Conservation (phyloP, 2,329 filamentous ascomycete genomes). For the Tolypocladium tundrense region DNA sequence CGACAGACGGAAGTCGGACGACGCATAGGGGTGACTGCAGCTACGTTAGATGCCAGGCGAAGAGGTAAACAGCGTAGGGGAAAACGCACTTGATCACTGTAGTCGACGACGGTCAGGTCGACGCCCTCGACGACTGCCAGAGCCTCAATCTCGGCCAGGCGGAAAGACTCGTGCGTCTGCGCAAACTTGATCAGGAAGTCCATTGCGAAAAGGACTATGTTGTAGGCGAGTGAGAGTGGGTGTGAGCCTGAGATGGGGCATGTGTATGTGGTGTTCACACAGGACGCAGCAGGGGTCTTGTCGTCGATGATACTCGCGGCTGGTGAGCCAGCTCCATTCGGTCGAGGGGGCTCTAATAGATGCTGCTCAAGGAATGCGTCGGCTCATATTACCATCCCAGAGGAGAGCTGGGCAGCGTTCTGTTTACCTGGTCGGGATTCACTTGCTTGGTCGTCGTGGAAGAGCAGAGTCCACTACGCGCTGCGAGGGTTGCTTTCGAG, state of each 20-base stretch:
- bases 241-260: not conserved
- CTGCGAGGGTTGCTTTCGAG: not conserved
- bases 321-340: not conserved
- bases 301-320: not conserved
- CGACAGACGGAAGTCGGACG: conserved; percentile 54
- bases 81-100: conserved; percentile 58
- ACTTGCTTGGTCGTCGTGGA: not conserved
- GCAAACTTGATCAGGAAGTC: conserved; percentile 84
- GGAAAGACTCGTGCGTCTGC: conserved; percentile 86
- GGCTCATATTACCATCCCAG: not conserved
- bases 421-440: not conserved
- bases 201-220: conserved; percentile 26
- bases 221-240: not conserved
- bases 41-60: conserved; percentile 7
- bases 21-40: conserved; percentile 77
- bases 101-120: conserved; percentile 62
- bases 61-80: conserved; percentile 1
- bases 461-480: not conserved
- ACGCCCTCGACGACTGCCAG: conserved; percentile 61
- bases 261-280: not conserved
- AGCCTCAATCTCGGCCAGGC: conserved; percentile 71
- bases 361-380: not conserved
- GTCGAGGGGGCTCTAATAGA: not conserved
- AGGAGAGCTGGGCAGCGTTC: not conserved
- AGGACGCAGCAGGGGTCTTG: not conserved